Conservation (phyloP, 208 protist species). For the Leishmania guyanensis region DNA sequence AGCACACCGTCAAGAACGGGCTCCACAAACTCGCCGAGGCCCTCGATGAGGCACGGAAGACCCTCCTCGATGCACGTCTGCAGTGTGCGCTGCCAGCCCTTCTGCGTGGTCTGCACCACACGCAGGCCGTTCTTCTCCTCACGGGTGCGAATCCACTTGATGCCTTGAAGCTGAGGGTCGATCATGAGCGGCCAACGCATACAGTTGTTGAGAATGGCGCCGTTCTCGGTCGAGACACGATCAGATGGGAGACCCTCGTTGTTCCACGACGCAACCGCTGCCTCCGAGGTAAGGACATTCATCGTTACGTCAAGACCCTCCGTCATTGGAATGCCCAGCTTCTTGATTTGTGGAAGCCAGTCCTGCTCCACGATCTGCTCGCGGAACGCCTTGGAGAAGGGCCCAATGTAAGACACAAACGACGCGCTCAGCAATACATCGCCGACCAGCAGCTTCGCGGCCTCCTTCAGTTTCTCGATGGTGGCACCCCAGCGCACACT, state of each 20-base stretch:
- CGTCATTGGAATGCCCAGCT: constrained; percentile 94
- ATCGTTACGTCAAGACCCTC: constrained; percentile 93
- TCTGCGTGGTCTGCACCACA: constrained; percentile 93
- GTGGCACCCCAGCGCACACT: constrained; percentile 96
- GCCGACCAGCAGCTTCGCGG: constrained; percentile 93
- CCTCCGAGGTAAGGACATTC: constrained; percentile 92
- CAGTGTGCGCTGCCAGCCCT: constrained; percentile 90
- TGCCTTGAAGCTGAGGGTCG: constrained; percentile 98
- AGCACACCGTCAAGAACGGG: constrained; percentile 97
- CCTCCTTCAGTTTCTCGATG: constrained; percentile 92
- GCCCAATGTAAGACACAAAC: constrained; percentile 98
- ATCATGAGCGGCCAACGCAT: constrained; percentile 98
- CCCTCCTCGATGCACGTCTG: constrained; percentile 94
- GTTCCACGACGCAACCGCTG: constrained; percentile 95
- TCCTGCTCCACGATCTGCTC: constrained; percentile 91
- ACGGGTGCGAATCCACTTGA: constrained; percentile 97
- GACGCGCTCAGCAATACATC: constrained; percentile 97
- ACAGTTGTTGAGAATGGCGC: constrained; percentile 95
- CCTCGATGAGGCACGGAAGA: constrained; percentile 95
- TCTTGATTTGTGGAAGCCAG: constrained; percentile 93
- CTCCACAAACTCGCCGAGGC: constrained; percentile 96
- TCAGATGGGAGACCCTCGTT: constrained; percentile 98
- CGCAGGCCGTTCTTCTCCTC: constrained; percentile 95
- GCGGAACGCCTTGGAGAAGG: constrained; percentile 97
- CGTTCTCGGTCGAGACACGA: constrained; percentile 97